Evolutionary conservation across 768 basidiomycete species (phyloP), one percentile per base, ranked within the genome.

Genomic region (Boletus pseudo-olivaceus): DNA sequence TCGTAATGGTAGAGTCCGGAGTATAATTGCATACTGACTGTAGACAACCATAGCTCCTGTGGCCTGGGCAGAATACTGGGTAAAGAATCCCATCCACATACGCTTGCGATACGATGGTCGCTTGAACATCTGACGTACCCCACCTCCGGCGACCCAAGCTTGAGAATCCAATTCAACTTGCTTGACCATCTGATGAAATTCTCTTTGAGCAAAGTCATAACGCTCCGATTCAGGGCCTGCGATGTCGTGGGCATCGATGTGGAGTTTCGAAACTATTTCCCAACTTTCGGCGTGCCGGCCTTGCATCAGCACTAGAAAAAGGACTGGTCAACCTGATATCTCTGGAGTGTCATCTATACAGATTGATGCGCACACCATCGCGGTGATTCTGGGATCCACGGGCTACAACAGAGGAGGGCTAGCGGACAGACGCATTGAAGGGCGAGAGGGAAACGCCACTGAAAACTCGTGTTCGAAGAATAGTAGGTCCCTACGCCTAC

Each of bases 101-200:
- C 51, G 35, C 45, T 49, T 49, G 51, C 45, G 46, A 47, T 53
- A 53, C 40, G 34, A 53, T 26, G 20, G 29, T n/a, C 49, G 30
- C 30, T 23, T 45, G 29, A 49, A 49, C 20, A 49, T 20, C 15
- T 49, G 49, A 32, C 29, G 14, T 30, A 20, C 29, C 6, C 40
- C 39, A 20, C 38, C 27, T 30, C 27, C 46, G 23, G 46, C 46
- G 15, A 47, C 33, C 15, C 29, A 23, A 7, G 37, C 38, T 32
- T 30, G 29, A 47, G 40, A 50, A 32, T 47, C 49, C 2, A 50
- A 15, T 15, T 46, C 42, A 30, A 46, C 29, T 32, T 40, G 49
- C 29, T 47, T 47, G 46, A 47, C 46, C 46, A 47, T 47, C 15
- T 47, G 46, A 26, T 47, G 46, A 35, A 47, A 47, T 12, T 34